Evolutionary conservation across 495 filamentous ascomycete genomes (phyloP), one percentile per base, ranked within the genome.

Genomic region (Penicillium ochrochloron): DNA sequence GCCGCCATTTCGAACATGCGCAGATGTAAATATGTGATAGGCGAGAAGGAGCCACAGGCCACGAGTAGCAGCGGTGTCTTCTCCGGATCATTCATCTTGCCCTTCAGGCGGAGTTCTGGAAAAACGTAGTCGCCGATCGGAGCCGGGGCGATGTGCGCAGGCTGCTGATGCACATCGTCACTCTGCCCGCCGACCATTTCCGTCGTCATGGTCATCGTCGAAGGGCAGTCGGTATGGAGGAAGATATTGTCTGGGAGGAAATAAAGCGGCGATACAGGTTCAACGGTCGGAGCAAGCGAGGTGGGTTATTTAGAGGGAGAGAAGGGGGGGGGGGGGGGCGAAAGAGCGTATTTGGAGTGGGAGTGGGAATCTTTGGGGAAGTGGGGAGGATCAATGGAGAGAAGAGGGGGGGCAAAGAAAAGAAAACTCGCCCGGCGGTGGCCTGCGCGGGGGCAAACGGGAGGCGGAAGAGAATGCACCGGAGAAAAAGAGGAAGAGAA

Each of bases 1-100:
- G 86, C 84, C 3, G 92, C 92, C 89, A 94, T 92, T 68, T 96
- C 93, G 71, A 96, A 96, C 92, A 97, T 94, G 73, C 93, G 91
- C 58, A 97, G 83, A 74, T 97, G 92, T 34, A 97, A 85, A 75
- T 89, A 93, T 31, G 92, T 96, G 60, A 80, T 78, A 19, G 92
- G 93, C 4, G 88, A 92, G 79, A 96, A 97, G 52, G 91, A 94
- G 42, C 94, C 94, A 75, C 94, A 97, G 39, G 93, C 91, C 44
- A 98, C 90, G 44, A 97, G 83, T 14, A 95, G 85, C 7, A 97
- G 78, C 0, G 92, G 93, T 1, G 84, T 94, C 78, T 90, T 92
- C 48, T 83, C 82, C 9, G 87, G 76, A 66, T 92, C 83, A 27
- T 77, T 80, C 77, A 94, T 89, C n/a, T 80, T 84, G 56, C 80